Evolutionary conservation across 2,329 filamentous ascomycete species (phyloP).

Genomic region (Endoconidiophora polonica): DNA sequence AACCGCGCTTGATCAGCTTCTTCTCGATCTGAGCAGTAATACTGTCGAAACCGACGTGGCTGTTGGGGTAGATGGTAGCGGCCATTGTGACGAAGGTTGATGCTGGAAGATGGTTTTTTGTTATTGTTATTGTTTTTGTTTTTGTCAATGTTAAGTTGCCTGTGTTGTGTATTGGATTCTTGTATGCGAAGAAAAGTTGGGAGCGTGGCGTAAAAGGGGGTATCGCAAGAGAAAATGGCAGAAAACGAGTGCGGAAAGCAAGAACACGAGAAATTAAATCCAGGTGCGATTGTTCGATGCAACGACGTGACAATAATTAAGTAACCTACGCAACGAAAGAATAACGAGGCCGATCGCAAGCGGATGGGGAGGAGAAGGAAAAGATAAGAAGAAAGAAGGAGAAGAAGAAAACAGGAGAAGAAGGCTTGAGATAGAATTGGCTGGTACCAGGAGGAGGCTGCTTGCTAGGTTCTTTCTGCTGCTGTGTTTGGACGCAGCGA

Average conservation of each 20-base stretch:
- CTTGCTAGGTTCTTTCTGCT: constrained; percentile 4
- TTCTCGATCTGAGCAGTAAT: constrained; percentile 99
- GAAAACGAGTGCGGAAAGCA: constrained; percentile 6
- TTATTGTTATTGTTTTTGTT: constrained; percentile 18
- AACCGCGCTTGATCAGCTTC: constrained; percentile 98
- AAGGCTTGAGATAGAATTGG: constrained; percentile 1
- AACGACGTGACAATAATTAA: constrained; percentile 8
- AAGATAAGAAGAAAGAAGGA: constrained; percentile 2
- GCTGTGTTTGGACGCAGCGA: constrained; percentile 6
- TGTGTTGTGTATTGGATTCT: background rate
- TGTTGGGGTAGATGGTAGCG: constrained; percentile 67
- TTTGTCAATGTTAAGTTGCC: background rate
- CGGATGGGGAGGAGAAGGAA: constrained; percentile 3
- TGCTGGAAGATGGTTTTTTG: constrained; percentile 15
- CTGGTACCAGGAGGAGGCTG: background rate
- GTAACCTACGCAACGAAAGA: constrained; percentile 1
- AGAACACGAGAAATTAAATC: constrained; percentile 5
- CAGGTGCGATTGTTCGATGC: background rate
- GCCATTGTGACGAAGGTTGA: constrained; percentile 28
- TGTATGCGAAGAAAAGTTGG: constrained; percentile 2
- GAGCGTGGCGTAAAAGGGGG: constrained; percentile 12
- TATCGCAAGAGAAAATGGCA: constrained; percentile 12
- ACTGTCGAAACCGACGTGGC: constrained; percentile 99
- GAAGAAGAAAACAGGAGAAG: constrained; percentile 3
- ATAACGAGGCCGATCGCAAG: constrained; percentile 2